Conservation (phyloP, 331 rosid genomes). For the Acacia pycnantha region DNA sequence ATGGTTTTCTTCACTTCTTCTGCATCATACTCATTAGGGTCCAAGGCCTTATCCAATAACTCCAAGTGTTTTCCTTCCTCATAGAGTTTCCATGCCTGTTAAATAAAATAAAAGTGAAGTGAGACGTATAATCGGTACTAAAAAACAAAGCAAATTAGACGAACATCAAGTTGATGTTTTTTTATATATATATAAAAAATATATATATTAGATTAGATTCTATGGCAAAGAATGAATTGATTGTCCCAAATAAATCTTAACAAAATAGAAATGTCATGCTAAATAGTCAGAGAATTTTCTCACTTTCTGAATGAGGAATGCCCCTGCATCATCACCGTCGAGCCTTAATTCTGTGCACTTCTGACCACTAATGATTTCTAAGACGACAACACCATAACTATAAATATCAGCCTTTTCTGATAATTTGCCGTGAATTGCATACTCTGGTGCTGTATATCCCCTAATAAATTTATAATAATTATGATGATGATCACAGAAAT, state of each 20-base stretch:
- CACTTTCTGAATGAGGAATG: neutral
- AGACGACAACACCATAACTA: neutral
- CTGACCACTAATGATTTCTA: neutral
- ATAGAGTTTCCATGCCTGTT: constrained; percentile 61
- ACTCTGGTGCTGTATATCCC: neutral
- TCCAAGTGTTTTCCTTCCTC: constrained; percentile 47
- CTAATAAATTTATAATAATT: neutral
- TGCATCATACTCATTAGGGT: constrained; percentile 37
- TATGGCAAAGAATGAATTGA: neutral
- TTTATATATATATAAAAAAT: too few species aligned
- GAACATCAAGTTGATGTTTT: neutral
- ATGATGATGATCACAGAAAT: neutral
- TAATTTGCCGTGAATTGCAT: neutral
- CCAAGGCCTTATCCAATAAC: constrained; percentile 45
- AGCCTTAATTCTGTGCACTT: neutral
- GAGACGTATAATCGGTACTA: neutral
- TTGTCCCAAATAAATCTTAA: neutral
- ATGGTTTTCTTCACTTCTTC: constrained; percentile 52
- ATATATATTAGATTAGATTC: neutral
- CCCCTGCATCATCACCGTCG: neutral
- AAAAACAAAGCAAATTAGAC: neutral
- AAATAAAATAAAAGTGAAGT: neutral
- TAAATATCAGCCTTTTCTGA: neutral
- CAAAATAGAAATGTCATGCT: neutral
- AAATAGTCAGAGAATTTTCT: neutral